These are phyloP conservation scores for Phycomyces nitens DNA, from an alignment of 192 early-diverging fungal genomes.

Conservation along the genomic window DNA sequence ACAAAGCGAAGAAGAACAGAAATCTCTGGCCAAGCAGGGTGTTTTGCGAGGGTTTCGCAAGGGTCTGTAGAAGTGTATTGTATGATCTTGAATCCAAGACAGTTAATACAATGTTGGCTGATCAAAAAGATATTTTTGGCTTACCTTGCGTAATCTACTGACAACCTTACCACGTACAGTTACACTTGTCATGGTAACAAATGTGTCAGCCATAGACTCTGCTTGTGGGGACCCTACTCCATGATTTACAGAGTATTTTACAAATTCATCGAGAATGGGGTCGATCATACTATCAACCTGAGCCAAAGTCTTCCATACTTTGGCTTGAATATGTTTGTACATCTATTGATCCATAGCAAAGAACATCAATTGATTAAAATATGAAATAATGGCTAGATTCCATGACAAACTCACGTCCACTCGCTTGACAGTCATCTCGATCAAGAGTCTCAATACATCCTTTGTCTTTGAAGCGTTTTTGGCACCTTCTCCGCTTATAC, in stretches of 20 bases:
- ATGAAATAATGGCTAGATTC: not conserved
- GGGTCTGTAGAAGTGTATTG: constrained; percentile 60
- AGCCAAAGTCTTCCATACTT: constrained; percentile 79
- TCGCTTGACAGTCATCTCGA: constrained; percentile 73
- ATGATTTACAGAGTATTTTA: constrained; percentile 70
- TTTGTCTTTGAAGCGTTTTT: constrained; percentile 56
- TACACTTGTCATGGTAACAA: constrained; percentile 73
- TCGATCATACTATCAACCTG: constrained; percentile 75
- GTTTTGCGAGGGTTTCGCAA: constrained; percentile 64
- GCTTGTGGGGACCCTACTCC: constrained; percentile 73
- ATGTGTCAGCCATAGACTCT: constrained; percentile 81
- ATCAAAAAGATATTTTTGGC: constrained; percentile 32
- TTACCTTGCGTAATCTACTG: constrained; percentile 67
- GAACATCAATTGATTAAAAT: not conserved
- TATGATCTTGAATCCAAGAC: constrained; percentile 10
- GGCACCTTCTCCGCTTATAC: constrained; percentile 42
- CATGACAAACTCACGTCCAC: constrained; percentile 46
- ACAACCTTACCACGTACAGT: constrained; percentile 80
- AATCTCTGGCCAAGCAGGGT: constrained; percentile 85
- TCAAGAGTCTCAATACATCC: constrained; percentile 70
- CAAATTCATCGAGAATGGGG: constrained; percentile 72
- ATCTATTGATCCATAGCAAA: too few species aligned
- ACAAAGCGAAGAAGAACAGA: constrained; percentile 81
- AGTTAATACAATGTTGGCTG: not conserved
- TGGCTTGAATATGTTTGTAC: constrained; percentile 77